Evolutionary conservation across 2,329 filamentous ascomycete genomes (phyloP).

Genomic region (Colletotrichum navitas): DNA sequence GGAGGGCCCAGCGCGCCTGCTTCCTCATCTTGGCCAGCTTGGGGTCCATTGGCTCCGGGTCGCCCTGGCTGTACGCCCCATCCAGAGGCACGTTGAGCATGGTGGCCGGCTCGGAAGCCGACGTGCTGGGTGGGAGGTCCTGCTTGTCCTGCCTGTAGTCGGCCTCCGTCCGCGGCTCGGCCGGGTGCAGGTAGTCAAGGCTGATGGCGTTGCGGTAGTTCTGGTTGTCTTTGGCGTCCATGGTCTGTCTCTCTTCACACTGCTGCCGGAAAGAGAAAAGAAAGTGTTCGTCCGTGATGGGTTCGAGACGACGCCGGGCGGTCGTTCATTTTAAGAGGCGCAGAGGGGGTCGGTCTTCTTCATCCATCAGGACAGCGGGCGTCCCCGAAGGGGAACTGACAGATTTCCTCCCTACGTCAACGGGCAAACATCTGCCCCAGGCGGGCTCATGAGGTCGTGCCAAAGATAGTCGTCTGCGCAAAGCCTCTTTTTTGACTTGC

Average conservation of each 20-base stretch:
- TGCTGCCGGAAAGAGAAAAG: background rate
- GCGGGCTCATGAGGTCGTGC: background rate
- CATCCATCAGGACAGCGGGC: too few species aligned
- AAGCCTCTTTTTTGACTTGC: background rate
- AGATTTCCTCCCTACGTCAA: background rate
- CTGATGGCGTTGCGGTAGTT: constrained; percentile 18
- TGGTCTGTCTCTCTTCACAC: constrained; percentile 4
- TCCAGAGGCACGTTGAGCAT: background rate
- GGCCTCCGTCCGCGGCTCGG: background rate
- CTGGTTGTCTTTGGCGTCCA: constrained; percentile 29
- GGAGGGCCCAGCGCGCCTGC: constrained; percentile 32
- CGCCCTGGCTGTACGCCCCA: background rate
- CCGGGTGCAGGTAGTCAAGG: constrained; percentile 26
- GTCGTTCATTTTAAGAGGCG: background rate
- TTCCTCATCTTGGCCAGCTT: constrained; percentile 20
- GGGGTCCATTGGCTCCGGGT: background rate
- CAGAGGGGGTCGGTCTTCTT: too few species aligned
- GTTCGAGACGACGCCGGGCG: too few species aligned
- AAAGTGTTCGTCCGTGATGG: background rate
- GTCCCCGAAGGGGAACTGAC: background rate
- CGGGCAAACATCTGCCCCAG: background rate
- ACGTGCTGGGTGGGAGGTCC: background rate
- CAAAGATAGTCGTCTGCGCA: background rate
- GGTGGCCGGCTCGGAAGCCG: constrained; percentile 8
- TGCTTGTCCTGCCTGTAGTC: constrained; percentile 16